A percentile compares a stretch with the other conserved stretches of the same genome.
Conservation (phyloP, 768 basidiomycete species). For the Rhizopogon sp. region DNA sequence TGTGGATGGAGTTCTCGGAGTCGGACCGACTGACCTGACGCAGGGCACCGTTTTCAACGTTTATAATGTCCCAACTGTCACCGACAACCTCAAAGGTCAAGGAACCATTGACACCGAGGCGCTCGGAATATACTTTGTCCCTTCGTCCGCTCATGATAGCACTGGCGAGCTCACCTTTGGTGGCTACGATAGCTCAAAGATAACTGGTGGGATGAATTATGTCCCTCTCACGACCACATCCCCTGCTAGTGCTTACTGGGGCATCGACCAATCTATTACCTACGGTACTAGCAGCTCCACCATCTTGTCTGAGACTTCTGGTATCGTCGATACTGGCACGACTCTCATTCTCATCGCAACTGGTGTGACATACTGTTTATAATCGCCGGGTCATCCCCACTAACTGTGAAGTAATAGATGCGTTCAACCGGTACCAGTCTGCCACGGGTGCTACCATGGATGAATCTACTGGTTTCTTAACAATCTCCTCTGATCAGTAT, state of each 20-base stretch:
- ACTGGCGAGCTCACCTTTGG: slow-evolving; percentile 20
- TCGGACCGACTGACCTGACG: slow-evolving; percentile 28
- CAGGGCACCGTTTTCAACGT: slow-evolving; percentile 11
- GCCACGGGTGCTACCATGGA: slow-evolving; percentile 25
- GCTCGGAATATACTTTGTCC: slow-evolving; percentile 29
- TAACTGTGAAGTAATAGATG: slow-evolving; percentile 10
- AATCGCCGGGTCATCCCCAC: no score
- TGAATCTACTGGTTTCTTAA: slow-evolving; percentile 24
- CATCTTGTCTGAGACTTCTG: slow-evolving; percentile 20
- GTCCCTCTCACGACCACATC: slow-evolving; percentile 17
- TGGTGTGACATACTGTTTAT: slow-evolving; percentile 6
- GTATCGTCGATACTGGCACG: slow-evolving; percentile 31
- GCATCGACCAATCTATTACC: slow-evolving; percentile 25
- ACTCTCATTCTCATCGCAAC: slow-evolving; percentile 20
- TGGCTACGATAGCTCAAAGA: slow-evolving; percentile 31
- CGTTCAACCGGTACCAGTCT: slow-evolving; percentile 15
- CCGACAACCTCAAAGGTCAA: slow-evolving; percentile 27
- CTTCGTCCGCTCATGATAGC: slow-evolving; percentile 14
- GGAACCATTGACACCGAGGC: slow-evolving; percentile 23
- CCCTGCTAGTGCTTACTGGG: slow-evolving; percentile 25
- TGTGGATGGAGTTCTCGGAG: slow-evolving; percentile 36
- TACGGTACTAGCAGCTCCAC: slow-evolving; percentile 14
- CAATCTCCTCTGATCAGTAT: slow-evolving; percentile 20
- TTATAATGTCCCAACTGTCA: slow-evolving; percentile 22
- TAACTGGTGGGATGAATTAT: slow-evolving; percentile 14